Base-by-base conservation (phyloP, 768 basidiomycete genomes). In the Mycena haematopus region DNA sequence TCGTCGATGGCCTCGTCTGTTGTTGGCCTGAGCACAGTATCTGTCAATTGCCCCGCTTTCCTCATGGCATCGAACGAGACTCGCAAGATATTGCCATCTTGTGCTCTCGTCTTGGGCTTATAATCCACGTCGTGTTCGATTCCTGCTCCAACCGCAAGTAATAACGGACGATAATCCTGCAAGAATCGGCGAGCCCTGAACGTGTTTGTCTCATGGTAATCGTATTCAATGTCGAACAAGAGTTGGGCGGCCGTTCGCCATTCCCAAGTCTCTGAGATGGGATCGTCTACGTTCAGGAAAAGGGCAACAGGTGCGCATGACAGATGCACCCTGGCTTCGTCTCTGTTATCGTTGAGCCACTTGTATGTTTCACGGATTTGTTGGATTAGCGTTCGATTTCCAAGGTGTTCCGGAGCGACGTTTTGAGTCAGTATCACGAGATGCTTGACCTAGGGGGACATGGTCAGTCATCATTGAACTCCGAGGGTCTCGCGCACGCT, bases 241-340 rank as follows among this genome's bases (percentile, higher is more conserved):
- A 86, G 72, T 35, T 78, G 65, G 14, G 69, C 62, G 1, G 79
- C 79, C 2, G 71, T 67, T 24, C 73, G 71, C 81, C 82, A 85
- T 31, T 61, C 53, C 82, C 82, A 82, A 0, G 52, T 44, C 13
- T 76, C 77, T 2, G 9, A 27, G 4, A 59, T 51, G 0, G 80
- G 73, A 62, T 82, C 72, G 36, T 79, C 73, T 24, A 85, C 78
- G 50, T 86, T 86, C 60, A 86, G 75, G 71, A 84, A 84, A 3
- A 84, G 62, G 0, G 58, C 58, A 9, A 71, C 69, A 3, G 68
- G 27, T 36, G 66, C 58, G 35, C 69, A 57, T 4, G 72, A 46
- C 13, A 77, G 63, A 10, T 53, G 27, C 7, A 47, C 24, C 13
- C 57, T 44, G 0, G 69, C 69, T 11, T 61, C 72, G 1, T 70